phyloP scores from a whole-genome alignment of 2,329 filamentous ascomycete species.

The Epichloe coenophiala region DNA sequence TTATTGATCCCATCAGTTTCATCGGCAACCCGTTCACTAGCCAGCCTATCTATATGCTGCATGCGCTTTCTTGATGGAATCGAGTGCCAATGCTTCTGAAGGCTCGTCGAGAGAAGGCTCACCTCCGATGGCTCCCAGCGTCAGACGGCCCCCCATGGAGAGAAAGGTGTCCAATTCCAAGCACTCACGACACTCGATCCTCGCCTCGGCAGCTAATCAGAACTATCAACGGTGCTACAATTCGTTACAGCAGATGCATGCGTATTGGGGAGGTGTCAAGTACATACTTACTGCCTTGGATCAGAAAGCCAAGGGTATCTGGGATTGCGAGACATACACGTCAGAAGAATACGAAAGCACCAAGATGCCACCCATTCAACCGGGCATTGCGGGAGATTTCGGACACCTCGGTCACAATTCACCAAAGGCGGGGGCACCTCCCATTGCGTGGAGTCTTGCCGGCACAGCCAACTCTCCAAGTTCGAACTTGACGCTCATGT shows the following conservation, averaged over 20 bases:
- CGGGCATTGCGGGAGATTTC: conserved; percentile 25
- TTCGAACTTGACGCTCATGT: conserved; percentile 71
- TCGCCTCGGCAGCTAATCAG: conserved; percentile 70
- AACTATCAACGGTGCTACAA: conserved; percentile 84
- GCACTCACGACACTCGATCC: conserved; percentile 54
- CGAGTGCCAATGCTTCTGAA: conserved; percentile 53
- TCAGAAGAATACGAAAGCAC: conserved; percentile 67
- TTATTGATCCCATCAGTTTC: conserved; percentile 75
- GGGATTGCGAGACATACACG: conserved; percentile 57
- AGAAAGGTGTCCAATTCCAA: conserved; percentile 18
- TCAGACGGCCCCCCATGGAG: conserved; percentile 5
- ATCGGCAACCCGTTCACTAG: conserved; percentile 82
- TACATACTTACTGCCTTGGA: conserved; percentile 80
- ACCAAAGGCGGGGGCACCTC: conserved; percentile 28
- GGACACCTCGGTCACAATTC: conserved; percentile 29
- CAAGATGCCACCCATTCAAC: conserved; percentile 32
- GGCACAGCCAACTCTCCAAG: conserved; percentile 77
- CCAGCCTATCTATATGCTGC: conserved; percentile 88
- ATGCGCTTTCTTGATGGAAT: conserved; percentile 78
- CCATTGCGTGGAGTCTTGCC: conserved; percentile 75
- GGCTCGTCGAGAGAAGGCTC: conserved; percentile 43
- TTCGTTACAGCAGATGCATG: conserved; percentile 65
- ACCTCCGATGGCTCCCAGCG: conserved; percentile 21
- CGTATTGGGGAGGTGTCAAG: conserved; percentile 75
- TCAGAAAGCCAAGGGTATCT: conserved; percentile 77